phyloP scores from a whole-genome alignment of 176 grass and related monocot species.

The Oryza glumipatula region DNA sequence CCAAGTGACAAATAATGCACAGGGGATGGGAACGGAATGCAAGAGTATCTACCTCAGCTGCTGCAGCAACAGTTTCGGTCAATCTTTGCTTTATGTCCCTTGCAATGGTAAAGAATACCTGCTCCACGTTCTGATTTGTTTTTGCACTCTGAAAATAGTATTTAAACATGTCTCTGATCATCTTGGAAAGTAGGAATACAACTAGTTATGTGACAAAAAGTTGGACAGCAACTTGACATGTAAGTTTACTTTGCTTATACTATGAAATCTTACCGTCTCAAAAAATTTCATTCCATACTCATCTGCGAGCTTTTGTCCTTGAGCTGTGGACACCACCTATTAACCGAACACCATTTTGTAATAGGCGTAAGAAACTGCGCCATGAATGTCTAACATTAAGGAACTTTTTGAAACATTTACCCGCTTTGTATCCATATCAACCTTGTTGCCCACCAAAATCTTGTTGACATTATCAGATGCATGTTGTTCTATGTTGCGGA shows the following conservation, averaged over 20 bases:
- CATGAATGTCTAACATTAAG: neutral
- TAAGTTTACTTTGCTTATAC: slow-evolving; percentile 28
- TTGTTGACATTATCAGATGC: slow-evolving; percentile 96
- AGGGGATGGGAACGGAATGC: neutral
- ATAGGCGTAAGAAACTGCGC: neutral
- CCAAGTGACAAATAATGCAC: neutral
- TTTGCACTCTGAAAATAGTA: slow-evolving; percentile 74
- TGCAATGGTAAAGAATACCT: slow-evolving; percentile 87
- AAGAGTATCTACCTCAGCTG: slow-evolving; percentile 59
- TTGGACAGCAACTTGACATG: neutral
- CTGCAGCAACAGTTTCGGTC: slow-evolving; percentile 62
- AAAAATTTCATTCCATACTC: slow-evolving; percentile 93
- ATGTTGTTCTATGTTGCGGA: slow-evolving; percentile 92
- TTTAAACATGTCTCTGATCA: slow-evolving; percentile 10
- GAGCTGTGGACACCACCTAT: slow-evolving; percentile 80
- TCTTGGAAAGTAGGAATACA: slow-evolving; percentile 8
- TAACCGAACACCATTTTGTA: neutral
- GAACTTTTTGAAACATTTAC: slow-evolving; percentile 43
- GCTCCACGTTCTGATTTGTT: slow-evolving; percentile 87
- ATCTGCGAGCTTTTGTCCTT: slow-evolving; percentile 86
- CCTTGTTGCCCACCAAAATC: slow-evolving; percentile 93
- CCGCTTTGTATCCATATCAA: slow-evolving; percentile 90
- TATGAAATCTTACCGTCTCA: slow-evolving; percentile 69
- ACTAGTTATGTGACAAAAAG: slow-evolving; percentile 1
- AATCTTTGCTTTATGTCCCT: slow-evolving; percentile 88